Evolutionary conservation across 2,329 filamentous ascomycete species (phyloP), one percentile per base, ranked within the genome.

Genomic region (Aspergillus sp.): DNA sequence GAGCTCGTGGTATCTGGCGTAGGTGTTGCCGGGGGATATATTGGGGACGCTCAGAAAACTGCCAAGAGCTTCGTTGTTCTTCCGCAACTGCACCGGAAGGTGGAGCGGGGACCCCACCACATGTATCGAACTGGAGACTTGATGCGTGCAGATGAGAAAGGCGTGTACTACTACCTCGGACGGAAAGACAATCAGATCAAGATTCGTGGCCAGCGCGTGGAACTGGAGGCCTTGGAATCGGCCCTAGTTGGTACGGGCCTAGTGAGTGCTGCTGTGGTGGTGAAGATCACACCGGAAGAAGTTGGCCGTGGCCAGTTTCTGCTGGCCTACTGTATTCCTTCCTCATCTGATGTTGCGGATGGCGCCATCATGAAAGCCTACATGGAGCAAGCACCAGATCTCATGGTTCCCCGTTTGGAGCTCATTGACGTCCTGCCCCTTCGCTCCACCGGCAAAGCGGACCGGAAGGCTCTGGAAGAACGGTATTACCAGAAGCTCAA

Each of bases 11-110:
- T 72, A 5, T 68, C 59, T 1, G 70, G 68, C 1, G 17, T 84
- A 52, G 92, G 91, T 53, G 80, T 96, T 19, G 89, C 91, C 2
- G 88, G 91, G 70, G 88, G 88, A 3, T 95, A 94, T 68, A 78
- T 88, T 1, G 84, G 75, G 10, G 66, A 81, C 5, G 77, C 79
- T 0, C 80, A 84, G 58, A 83, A 86, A 66, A 93, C 85, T 59
- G 76, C 82, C 52, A 77, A 85, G 65, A 92, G 93, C 74, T 95
- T 95, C 64, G 69, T 94, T 6, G 86, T 0, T 92, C 90, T 90
- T 54, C 87, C 84, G 64, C 95, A 88, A 76, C 84, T 54, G 17
- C 19, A 23, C 3, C 17, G 17, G 32, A 23, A 17, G 5, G 27
- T 38, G 30, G 11, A 32, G n/a, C 49, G 49, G n/a, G 49, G 49